These are phyloP conservation scores for Excoecaria agallocha DNA, from an alignment of 345 rosid species.

Conservation along the genomic window DNA sequence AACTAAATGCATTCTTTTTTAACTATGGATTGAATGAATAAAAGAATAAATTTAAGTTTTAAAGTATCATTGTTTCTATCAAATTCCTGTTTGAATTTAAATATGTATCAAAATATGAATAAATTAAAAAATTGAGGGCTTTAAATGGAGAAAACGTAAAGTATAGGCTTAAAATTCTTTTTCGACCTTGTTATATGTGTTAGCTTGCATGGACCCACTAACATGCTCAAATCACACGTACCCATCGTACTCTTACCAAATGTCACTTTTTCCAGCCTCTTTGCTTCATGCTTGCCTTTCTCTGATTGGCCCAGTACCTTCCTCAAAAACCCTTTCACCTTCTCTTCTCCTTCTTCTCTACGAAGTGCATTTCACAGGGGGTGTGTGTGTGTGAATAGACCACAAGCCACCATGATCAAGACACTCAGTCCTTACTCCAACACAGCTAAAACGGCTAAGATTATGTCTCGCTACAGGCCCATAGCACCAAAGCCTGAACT, in stretches of 20 bases:
- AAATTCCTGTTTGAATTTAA: too few species aligned
- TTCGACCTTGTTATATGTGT: constrained; percentile 20
- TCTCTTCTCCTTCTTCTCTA: neutral
- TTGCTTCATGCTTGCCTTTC: constrained; percentile 45
- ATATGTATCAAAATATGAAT: too few species aligned
- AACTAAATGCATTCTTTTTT: too few species aligned
- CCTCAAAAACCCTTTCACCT: constrained; percentile 17
- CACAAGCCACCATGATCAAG: constrained; percentile 52
- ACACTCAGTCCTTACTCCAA: constrained; percentile 43
- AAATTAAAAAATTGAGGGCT: too few species aligned
- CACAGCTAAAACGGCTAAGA: constrained; percentile 80
- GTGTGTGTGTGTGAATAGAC: too few species aligned
- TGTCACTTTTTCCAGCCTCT: constrained; percentile 46
- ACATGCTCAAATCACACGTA: constrained; percentile 58
- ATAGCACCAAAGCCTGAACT: constrained; percentile 85
- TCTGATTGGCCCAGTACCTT: constrained; percentile 33
- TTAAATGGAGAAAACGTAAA: too few species aligned
- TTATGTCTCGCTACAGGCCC: constrained; percentile 88
- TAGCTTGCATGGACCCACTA: constrained; percentile 38
- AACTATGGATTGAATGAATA: too few species aligned
- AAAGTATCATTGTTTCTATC: too few species aligned
- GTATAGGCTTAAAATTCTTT: too few species aligned
- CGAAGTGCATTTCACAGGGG: neutral
- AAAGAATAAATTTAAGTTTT: too few species aligned
- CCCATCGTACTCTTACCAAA: constrained; percentile 53